Evolutionary conservation across 805 yeast genomes (phyloP), one percentile per base, ranked within the genome.

Genomic region (Clavispora asparagi): DNA sequence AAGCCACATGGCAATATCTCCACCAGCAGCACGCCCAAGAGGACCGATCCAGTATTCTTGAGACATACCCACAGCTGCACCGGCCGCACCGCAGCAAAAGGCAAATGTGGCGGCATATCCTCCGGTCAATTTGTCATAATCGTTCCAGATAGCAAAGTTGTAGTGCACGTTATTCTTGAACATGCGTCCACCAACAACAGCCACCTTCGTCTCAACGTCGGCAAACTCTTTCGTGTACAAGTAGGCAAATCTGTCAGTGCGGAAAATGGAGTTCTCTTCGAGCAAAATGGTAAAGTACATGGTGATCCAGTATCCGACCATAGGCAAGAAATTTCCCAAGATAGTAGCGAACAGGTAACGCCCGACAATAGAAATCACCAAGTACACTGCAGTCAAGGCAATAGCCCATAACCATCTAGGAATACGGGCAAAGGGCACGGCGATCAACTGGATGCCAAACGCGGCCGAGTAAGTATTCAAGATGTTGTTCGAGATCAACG

Each of bases 261-360:
- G 75, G 68, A 88, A 88, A 14, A 87, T 72, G 4, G 74, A 46
- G 58, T 87, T 87, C 61, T 88, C 96, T 53, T 85, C 87, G 3
- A 87, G 48, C 30, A 87, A 64, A 39, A 88, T 61, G n/a, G 79
- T 76, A 56, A 83, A 79, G 62, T 88, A 89, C 68, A 88, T 86
- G 47, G 91, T 79, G 46, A 87, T 79, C 96, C 96, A 88, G 66
- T 88, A 88, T 1, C 95, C 95, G 48, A 88, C 78, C 96, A 88
- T 88, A 9, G 96, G 96, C 57, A 88, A 69, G 65, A 88, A 88
- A 58, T 88, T 88, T 10, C 88, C 81, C 54, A 88, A 68, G 49
- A 89, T 87, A 3, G 80, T 73, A 46, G 87, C 73, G 60, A 89
- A 85, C 55, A 83, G 82, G 59, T 83, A 68, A 55, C 85, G 75